Percentiles rank a stretch among this genome's conserved stretches.
These are phyloP conservation scores for Madurella fahalii DNA, from an alignment of 2,329 filamentous ascomycete genomes.

Conservation along the genomic window DNA sequence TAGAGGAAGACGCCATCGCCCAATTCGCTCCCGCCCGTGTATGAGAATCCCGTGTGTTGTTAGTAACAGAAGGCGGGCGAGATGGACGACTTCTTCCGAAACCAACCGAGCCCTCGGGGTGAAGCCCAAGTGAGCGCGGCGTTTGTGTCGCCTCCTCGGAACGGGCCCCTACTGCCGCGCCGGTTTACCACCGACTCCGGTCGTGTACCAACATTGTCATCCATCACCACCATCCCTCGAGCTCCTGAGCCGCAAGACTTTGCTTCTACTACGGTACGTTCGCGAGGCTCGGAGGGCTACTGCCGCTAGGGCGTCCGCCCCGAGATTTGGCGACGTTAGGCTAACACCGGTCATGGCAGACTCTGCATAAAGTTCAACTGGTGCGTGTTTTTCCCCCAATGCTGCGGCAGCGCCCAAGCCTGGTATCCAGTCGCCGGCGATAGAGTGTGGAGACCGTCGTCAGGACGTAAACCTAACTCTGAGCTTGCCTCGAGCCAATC, in stretches of 20 bases:
- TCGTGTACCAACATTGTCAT: slow-evolving; percentile 70
- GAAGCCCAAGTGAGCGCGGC: slow-evolving; percentile 68
- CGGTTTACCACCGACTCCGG: slow-evolving; percentile 92
- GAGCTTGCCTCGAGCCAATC: neutral
- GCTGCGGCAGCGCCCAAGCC: neutral
- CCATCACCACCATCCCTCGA: slow-evolving; percentile 54
- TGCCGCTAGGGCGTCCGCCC: neutral
- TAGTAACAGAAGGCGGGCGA: slow-evolving; percentile 30
- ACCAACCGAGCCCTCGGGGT: slow-evolving; percentile 71
- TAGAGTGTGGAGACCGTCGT: neutral
- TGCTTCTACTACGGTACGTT: slow-evolving; percentile 33
- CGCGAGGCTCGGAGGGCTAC: neutral
- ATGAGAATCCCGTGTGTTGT: slow-evolving; percentile 35
- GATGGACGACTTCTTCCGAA: slow-evolving; percentile 76
- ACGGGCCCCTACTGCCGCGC: slow-evolving; percentile 62
- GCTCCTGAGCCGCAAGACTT: slow-evolving; percentile 50
- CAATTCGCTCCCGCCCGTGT: slow-evolving; percentile 35
- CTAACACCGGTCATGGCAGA: slow-evolving; percentile 39
- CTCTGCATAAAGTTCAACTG: slow-evolving; percentile 70
- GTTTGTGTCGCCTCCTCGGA: slow-evolving; percentile 68
- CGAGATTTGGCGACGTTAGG: slow-evolving; percentile 2
- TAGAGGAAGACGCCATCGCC: slow-evolving; percentile 36
- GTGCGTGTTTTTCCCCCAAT: slow-evolving; percentile 47
- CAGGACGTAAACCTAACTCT: neutral
- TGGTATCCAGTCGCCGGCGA: neutral